Evolutionary conservation across 2,329 filamentous ascomycete genomes (phyloP).

Genomic region (Salinomyces thailandicus): DNA sequence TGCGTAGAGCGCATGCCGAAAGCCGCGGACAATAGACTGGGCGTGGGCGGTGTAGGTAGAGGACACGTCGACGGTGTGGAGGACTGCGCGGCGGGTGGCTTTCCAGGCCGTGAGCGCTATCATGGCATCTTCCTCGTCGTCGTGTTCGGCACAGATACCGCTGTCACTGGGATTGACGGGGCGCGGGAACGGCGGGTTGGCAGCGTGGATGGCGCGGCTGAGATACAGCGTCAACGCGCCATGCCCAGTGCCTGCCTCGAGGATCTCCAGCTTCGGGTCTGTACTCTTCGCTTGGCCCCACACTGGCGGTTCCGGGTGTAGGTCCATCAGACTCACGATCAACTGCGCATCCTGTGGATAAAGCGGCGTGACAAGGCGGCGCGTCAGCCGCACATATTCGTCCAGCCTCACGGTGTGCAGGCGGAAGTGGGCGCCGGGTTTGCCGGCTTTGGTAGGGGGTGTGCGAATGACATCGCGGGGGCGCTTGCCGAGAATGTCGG

Average conservation of each 20-base stretch:
- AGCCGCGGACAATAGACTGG: conserved; percentile 53
- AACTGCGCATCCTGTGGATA: conserved; percentile 66
- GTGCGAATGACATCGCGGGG: conserved; percentile 50
- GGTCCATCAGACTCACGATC: conserved; percentile 66
- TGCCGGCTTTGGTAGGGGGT: conserved; percentile 17
- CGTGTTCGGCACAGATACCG: conserved; percentile 13
- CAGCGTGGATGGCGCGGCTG: conserved; percentile 63
- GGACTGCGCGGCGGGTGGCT: conserved; percentile 49
- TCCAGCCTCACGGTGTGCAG: conserved; percentile 58
- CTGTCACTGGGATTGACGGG: too few species aligned
- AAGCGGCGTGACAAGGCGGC: conserved; percentile 64
- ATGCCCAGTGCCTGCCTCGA: conserved; percentile 80
- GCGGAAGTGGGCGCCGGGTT: conserved; percentile 38
- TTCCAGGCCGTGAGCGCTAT: conserved; percentile 25
- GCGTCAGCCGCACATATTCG: conserved; percentile 59
- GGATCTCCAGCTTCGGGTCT: conserved; percentile 53
- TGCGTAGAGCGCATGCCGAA: conserved; percentile 59
- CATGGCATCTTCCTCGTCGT: conserved; percentile 17
- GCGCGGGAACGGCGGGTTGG: conserved; percentile 44
- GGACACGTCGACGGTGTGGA: conserved; percentile 64
- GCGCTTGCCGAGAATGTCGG: conserved; percentile 53
- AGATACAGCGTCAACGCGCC: conserved; percentile 67
- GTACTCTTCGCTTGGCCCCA: conserved; percentile 14
- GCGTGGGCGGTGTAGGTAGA: conserved; percentile 54
- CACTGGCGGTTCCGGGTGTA: conserved; percentile 47